These are phyloP conservation scores for carrot (Daucus carota) DNA, from an alignment of 129 eudicot genomes.

Conservation along the genomic window DH1_v3.0 NC_030386.2:33755501-33756000, in stretches of 20 bases:
- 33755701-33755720: constrained; percentile 39
- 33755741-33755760: constrained; percentile 43
- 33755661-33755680: constrained; percentile 48
- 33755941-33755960: constrained; percentile 79
- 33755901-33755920: constrained; percentile 89
- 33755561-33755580: too few relatives aligned
- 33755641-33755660: constrained; percentile 26
- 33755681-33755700: constrained; percentile 64
- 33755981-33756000: constrained; percentile 73
- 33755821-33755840: constrained; percentile 75
- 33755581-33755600: background rate
- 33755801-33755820: constrained; percentile 82
- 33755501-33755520: background rate
- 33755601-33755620: background rate
- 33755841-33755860: constrained; percentile 78
- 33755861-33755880: constrained; percentile 75
- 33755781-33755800: constrained; percentile 42
- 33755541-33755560: too few relatives aligned
- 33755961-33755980: constrained; percentile 86
- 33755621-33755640: constrained; percentile 12
- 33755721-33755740: constrained; percentile 50
- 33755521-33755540: too few relatives aligned
- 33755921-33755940: constrained; percentile 70
- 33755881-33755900: constrained; percentile 85
- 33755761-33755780: constrained; percentile 65